Conservation (phyloP, 805 yeast species). For the Tetrapisispora iriomotensis region DNA sequence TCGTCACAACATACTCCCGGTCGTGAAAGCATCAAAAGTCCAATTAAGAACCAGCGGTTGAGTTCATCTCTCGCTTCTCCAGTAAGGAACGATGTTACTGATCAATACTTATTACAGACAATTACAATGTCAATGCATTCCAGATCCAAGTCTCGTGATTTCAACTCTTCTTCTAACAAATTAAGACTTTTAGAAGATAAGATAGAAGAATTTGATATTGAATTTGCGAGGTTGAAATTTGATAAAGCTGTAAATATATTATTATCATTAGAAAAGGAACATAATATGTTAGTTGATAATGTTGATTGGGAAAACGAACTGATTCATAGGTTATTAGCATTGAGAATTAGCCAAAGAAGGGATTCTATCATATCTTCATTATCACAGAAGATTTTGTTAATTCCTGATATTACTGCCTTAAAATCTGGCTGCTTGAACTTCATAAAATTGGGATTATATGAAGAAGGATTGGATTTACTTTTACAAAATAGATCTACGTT, state of each 20-base stretch:
- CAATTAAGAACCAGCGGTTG: slow-evolving; percentile 29
- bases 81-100: slow-evolving; percentile 11
- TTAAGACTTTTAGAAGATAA: slow-evolving; percentile 48
- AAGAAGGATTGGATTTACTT: slow-evolving; percentile 40
- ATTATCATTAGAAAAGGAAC: slow-evolving; percentile 27
- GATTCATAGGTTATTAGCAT: slow-evolving; percentile 26
- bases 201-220: slow-evolving; percentile 61
- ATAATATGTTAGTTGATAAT: not conserved
- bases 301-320: slow-evolving; percentile 22
- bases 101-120: slow-evolving; percentile 40
- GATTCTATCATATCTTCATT: slow-evolving; percentile 28
- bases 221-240: slow-evolving; percentile 51
- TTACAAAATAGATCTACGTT: slow-evolving; percentile 39
- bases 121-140: slow-evolving; percentile 54
- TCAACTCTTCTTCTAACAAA: slow-evolving; percentile 33
- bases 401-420: slow-evolving; percentile 22
- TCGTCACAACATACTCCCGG: slow-evolving; percentile 28
- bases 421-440: slow-evolving; percentile 25
- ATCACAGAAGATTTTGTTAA: slow-evolving; percentile 27
- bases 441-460: slow-evolving; percentile 34
- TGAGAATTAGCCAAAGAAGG: slow-evolving; percentile 27
- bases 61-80: slow-evolving; percentile 16
- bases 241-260: slow-evolving; percentile 32
- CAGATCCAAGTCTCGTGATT: slow-evolving; percentile 44
- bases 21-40: slow-evolving; percentile 22